phyloP scores from a whole-genome alignment of 495 filamentous ascomycete genomes.

The Penicillium robsamsonii region DNA sequence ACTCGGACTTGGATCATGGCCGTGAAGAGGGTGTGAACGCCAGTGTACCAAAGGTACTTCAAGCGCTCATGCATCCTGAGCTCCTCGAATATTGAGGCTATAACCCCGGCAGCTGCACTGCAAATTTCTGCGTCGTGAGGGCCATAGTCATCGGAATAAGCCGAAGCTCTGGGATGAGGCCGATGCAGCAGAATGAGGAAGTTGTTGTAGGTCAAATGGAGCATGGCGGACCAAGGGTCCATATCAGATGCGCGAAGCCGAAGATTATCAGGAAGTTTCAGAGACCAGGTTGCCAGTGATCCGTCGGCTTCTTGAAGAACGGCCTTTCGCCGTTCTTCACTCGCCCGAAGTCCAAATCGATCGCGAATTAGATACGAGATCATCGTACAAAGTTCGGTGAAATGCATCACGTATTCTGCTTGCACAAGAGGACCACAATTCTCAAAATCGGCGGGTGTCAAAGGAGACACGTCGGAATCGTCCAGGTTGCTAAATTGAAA shows the following conservation, averaged over 20 bases:
- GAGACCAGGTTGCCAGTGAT: conserved; percentile 45
- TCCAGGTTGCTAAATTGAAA: conserved; percentile 39
- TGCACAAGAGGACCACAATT: conserved; percentile 44
- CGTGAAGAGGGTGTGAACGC: conserved; percentile 47
- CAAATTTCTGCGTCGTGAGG: conserved; percentile 48
- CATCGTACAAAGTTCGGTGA: conserved; percentile 47
- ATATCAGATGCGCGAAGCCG: conserved; percentile 44
- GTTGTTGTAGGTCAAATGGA: conserved; percentile 52
- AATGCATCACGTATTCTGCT: conserved; percentile 45
- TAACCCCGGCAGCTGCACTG: conserved; percentile 46
- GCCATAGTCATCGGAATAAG: conserved; percentile 46
- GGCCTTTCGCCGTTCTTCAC: conserved; percentile 42
- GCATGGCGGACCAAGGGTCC: conserved; percentile 50
- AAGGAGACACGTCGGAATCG: conserved; percentile 46
- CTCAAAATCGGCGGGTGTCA: conserved; percentile 47
- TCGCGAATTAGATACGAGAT: conserved; percentile 47
- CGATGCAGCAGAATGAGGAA: conserved; percentile 52
- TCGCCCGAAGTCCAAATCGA: conserved; percentile 41
- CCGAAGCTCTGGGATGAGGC: conserved; percentile 44
- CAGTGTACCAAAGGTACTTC: conserved; percentile 48
- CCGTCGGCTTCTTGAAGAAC: conserved; percentile 47
- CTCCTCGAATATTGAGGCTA: conserved; percentile 49
- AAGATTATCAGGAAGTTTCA: conserved; percentile 44
- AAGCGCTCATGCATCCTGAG: conserved; percentile 50
- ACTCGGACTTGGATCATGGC: conserved; percentile 53